Evolutionary conservation across 805 yeast species (phyloP).

Genomic region (Yarrowia bubula): DNA sequence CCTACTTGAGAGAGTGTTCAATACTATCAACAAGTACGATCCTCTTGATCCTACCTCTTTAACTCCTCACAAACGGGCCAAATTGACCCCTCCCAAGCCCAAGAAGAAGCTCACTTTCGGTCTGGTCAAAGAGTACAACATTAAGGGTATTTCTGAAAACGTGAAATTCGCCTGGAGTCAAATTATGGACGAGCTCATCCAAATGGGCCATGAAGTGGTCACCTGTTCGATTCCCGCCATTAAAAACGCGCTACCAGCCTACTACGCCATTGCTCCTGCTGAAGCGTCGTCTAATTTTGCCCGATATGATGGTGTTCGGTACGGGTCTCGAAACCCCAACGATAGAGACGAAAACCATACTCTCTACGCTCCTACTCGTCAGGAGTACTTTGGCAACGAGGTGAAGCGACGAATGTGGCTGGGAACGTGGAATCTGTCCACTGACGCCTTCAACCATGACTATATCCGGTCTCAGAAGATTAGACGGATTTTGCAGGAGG

Average conservation of each 20-base stretch:
- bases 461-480: conserved; percentile 71
- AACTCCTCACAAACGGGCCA: conserved; percentile 31
- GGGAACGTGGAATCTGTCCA: conserved; percentile 82
- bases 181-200: conserved; percentile 46
- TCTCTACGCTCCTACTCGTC: conserved; percentile 59
- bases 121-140: conserved; percentile 63
- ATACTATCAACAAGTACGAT: conserved; percentile 60
- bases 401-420: conserved; percentile 78
- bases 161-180: conserved; percentile 50
- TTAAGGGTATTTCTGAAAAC: conserved; percentile 52
- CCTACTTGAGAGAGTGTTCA: conserved; percentile 50
- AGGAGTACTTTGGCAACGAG: conserved; percentile 70
- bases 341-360: conserved; percentile 37
- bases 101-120: conserved; percentile 55
- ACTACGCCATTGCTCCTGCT: conserved; percentile 84
- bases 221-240: conserved; percentile 72
- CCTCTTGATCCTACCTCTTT: conserved; percentile 71
- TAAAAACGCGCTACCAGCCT: conserved; percentile 66
- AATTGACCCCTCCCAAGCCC: conserved; percentile 27
- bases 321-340: conserved; percentile 55
- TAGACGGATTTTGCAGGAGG: conserved; percentile 57
- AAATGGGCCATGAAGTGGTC: conserved; percentile 52
- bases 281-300: conserved; percentile 93
- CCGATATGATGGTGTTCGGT: conserved; percentile 86
- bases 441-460: conserved; percentile 70